Conservation (phyloP, 768 basidiomycete species). For the Sarcodon aspratus region DNA sequence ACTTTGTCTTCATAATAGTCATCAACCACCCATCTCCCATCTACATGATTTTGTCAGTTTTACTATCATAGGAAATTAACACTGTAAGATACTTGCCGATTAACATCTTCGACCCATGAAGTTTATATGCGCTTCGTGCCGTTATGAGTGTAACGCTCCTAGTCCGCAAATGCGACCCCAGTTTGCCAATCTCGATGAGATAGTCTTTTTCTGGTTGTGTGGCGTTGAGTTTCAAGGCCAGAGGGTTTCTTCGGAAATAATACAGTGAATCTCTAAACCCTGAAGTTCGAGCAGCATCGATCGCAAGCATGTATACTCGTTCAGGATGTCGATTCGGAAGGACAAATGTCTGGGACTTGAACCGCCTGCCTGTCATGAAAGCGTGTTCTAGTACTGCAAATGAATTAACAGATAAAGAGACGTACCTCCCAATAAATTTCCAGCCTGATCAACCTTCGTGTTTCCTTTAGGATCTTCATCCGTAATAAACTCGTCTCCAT, state of each 20-base stretch:
- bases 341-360: conserved; percentile 85
- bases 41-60: conserved; percentile 24
- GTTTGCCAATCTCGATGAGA: conserved; percentile 79
- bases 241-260: conserved; percentile 87
- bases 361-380: conserved; percentile 53
- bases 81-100: conserved; percentile 40
- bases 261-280: conserved; percentile 97
- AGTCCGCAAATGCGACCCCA: conserved; percentile 81
- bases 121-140: conserved; percentile 86
- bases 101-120: conserved; percentile 88
- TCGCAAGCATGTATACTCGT: conserved; percentile 88
- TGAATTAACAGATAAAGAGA: not conserved
- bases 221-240: conserved; percentile 85
- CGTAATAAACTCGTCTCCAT: conserved; percentile 83
- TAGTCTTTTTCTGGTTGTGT: conserved; percentile 87
- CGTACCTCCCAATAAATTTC: conserved; percentile 74
- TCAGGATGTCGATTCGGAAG: conserved; percentile 78
- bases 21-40: conserved; percentile 86
- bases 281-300: conserved; percentile 92
- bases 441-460: conserved; percentile 80
- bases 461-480: conserved; percentile 81
- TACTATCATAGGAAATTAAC: not conserved
- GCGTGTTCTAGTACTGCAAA: conserved; percentile 1
- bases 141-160: conserved; percentile 91
- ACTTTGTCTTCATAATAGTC: conserved; percentile 93